Base-by-base conservation (phyloP, 1,139 yeast genomes). In the Trichomonascaceae sp. region DNA sequence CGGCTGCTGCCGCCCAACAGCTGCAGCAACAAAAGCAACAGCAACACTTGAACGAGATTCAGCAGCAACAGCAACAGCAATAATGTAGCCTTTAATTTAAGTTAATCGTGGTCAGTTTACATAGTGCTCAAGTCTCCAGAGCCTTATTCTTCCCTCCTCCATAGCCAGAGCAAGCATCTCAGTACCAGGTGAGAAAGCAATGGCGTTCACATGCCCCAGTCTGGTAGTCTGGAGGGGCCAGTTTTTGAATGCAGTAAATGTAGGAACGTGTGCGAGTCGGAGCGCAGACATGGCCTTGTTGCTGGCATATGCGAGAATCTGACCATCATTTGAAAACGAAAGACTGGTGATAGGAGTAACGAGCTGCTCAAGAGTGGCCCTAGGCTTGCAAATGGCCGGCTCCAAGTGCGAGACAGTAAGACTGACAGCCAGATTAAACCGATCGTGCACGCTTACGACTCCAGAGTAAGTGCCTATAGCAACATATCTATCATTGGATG, bases 141-240 rank as follows among this genome's bases (percentile, higher is more conserved):
- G 65, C 43, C 97, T 74, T 8, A 80, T 93, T 51, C 74, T 76
- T 8, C 98, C 99, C 18, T 74, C 80, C 49, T 84, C 93, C 50
- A 87, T 89, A 41, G 95, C 98, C 1, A 85, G 71, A 13, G 89
- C 84, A 40, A 89, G 57, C 76, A 85, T 74, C 56, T 84, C 89
- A 38, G 76, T 74, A 43, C 74, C 74, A 17, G 93, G 87, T 17
- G 93, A 75, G 56, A 87, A 87, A 8, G 74, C 70, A 3, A 74
- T 77, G n/a, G 78, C 61, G 1, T 96, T 82, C 28, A 92, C 95
- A 45, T 77, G 75, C 17, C 98, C 99, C 44, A 92, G 68, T 3
- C 98, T 98, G 0, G 99, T 87, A 5, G 85, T 89, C 37, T 89
- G 76, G 2, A 97, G 89, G 15, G 99, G 99, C 98, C 98, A 92